Base-by-base conservation (phyloP, 2,329 filamentous ascomycete genomes). In the Trichoderma sp. region DNA sequence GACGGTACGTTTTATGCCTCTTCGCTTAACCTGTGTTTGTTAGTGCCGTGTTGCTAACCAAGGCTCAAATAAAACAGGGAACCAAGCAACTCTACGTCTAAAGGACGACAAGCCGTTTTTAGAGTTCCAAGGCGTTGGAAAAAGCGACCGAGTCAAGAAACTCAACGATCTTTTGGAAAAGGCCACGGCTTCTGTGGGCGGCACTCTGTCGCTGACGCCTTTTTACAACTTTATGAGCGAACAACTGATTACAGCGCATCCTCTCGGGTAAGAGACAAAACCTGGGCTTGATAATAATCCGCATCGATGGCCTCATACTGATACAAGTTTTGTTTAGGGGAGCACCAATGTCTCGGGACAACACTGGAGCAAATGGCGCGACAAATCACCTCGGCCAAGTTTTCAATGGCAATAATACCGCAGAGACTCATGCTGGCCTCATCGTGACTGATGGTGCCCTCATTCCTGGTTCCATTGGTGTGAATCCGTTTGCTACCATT, bases 401-500 rank as follows among this genome's bases (percentile, higher is more conserved):
- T 0, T 89, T 91, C 67, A 83, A 74, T 0, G 88, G 88, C 4
- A 74, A 79, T 5, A 84, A 83, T 0, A 74, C 73, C 0, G 31
- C 67, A n/a, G 84, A 88, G 40, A 83, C 84, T 0, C 81, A 92
- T 73, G 60, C 80, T 0, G 89, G 89, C 0, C 81, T 92, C 2
- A 81, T 91, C 21, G 86, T 90, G 35, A 86, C 86, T 0, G 90
- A 92, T 74, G 89, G 81, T 10, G 83, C 89, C 3, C 79, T 88
- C 0, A 84, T 92, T 19, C 89, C 90, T 0, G 84, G 85, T 8
- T 85, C 89, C 0, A 80, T 92, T 2, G 85, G 89, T 16, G 87
- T 88, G 3, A 92, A 92, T 73, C 89, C 90, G 0, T 85, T 91
- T 64, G 90, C 89, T 1, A 92, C 89, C 1, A 92, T 92, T 72